Conservation (phyloP, 1,284 basidiomycete genomes). For the Inonotus obliquus region DNA sequence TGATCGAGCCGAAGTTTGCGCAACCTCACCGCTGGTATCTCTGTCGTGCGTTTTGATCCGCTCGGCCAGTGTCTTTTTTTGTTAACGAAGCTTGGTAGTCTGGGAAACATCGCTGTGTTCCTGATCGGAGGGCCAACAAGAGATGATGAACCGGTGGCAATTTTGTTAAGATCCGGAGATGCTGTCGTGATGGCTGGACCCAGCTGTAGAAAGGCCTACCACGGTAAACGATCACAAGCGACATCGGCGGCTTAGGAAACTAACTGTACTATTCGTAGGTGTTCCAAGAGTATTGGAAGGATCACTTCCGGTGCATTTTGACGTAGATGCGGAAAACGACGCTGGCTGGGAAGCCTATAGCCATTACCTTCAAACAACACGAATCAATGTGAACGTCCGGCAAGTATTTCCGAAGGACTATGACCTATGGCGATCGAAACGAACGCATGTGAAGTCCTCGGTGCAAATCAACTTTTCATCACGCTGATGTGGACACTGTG, state of each 20-base stretch:
- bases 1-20: conserved; percentile 85
- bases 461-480: not conserved
- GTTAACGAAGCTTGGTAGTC: conserved; percentile 38
- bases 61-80: not conserved
- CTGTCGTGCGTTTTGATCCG: conserved; percentile 65
- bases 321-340: conserved; percentile 25
- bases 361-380: conserved; percentile 57
- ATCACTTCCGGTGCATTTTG: conserved; percentile 65
- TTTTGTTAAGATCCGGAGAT: conserved; percentile 85
- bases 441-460: not conserved
- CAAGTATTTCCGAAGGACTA: conserved; percentile 81
- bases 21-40: conserved; percentile 83
- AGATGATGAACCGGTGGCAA: conserved; percentile 68
- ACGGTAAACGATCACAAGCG: conserved; percentile 47
- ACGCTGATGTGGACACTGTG: not conserved
- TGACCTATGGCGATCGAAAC: conserved; percentile 31
- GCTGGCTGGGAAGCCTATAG: conserved; percentile 55
- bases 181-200: conserved; percentile 91
- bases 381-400: conserved; percentile 88
- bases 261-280: conserved; percentile 39
- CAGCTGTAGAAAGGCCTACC: conserved; percentile 76
- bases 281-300: conserved; percentile 82
- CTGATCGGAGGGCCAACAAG: conserved; percentile 82
- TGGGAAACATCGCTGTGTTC: conserved; percentile 84
- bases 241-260: not conserved